phyloP scores from a whole-genome alignment of 129 eudicot genomes.

The Apium graveolens region DNA sequence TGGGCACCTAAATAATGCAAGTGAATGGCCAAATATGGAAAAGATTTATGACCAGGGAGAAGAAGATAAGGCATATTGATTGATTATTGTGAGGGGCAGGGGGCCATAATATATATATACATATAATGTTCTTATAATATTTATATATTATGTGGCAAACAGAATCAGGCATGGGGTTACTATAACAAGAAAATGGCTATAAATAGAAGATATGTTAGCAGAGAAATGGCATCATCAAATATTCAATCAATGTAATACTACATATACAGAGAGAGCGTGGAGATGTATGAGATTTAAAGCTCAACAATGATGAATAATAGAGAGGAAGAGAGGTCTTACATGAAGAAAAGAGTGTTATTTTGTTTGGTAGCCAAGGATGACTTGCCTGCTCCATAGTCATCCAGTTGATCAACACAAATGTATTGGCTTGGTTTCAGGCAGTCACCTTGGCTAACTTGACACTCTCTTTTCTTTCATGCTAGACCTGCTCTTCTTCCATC shows the following conservation, averaged over 20 bases:
- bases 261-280: neutral
- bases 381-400: conserved; percentile 19
- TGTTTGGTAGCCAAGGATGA: conserved; percentile 29
- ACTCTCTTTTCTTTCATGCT: conserved; percentile 21
- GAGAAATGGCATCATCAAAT: neutral
- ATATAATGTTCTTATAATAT: no score
- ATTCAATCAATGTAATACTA: neutral
- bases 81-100: neutral
- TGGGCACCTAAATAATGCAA: conserved; percentile 16
- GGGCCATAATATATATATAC: neutral
- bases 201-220: neutral
- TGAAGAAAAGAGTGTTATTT: conserved; percentile 18
- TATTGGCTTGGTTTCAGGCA: conserved; percentile 18
- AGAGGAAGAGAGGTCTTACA: conserved; percentile 18
- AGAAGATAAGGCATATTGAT: conserved; percentile 2
- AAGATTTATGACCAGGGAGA: neutral
- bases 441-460: conserved; percentile 24
- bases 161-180: neutral
- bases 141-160: conserved; percentile 1
- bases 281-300: neutral
- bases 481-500: neutral
- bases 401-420: neutral
- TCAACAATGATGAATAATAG: neutral
- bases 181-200: neutral
- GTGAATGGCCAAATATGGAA: conserved; percentile 9